Evolutionary conservation across 495 filamentous ascomycete species (phyloP).

Genomic region (Hypomontagnella submonticulosa): DNA sequence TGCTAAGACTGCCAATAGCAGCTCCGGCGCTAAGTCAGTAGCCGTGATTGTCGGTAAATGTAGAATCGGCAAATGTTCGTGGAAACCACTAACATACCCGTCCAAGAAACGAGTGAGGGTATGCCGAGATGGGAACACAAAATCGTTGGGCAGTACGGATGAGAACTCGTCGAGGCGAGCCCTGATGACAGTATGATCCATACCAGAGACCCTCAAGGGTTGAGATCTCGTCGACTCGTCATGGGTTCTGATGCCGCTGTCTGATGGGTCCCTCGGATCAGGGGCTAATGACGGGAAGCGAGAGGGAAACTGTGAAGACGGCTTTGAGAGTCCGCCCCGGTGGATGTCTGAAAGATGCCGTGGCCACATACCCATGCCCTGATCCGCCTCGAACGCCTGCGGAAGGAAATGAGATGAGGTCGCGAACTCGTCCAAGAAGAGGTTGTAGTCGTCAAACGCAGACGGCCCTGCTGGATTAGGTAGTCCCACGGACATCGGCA

Average conservation of each 20-base stretch:
- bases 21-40: conserved; percentile 64
- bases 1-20: conserved; percentile 71
- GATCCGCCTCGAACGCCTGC: conserved; percentile 60
- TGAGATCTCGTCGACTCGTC: conserved; percentile 56
- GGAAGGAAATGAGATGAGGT: conserved; percentile 60
- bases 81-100: conserved; percentile 73
- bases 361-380: conserved; percentile 58
- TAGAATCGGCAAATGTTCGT: conserved; percentile 75
- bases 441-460: conserved; percentile 59
- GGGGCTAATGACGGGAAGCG: conserved; percentile 75
- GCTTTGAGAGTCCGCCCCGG: conserved; percentile 56
- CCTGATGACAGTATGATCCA: conserved; percentile 71
- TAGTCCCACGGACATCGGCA: conserved; percentile 53
- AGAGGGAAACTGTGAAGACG: conserved; percentile 74
- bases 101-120: conserved; percentile 73
- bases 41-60: conserved; percentile 71
- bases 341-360: conserved; percentile 52
- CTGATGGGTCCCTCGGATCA: conserved; percentile 68
- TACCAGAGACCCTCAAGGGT: conserved; percentile 73
- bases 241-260: conserved; percentile 53
- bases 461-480: conserved; percentile 52
- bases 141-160: conserved; percentile 71
- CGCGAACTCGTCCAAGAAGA: conserved; percentile 64
- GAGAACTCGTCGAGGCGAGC: conserved; percentile 73
- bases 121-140: conserved; percentile 72